Percentiles rank a stretch among this genome's conserved stretches.
These are phyloP conservation scores for Sicyos baderoa DNA, from an alignment of 306 rosid species.

Conservation along the genomic window DNA sequence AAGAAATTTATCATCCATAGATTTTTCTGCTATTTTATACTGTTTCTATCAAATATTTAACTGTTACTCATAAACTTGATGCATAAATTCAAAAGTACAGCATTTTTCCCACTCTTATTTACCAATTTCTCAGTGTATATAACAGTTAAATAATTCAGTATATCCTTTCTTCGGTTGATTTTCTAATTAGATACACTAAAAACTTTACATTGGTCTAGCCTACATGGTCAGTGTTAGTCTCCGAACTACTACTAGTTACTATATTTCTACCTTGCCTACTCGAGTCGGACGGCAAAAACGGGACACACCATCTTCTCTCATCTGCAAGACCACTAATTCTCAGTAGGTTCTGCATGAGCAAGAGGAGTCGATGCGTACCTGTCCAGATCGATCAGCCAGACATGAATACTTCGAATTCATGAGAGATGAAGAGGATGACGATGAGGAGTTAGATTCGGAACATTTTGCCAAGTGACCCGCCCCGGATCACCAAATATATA, in stretches of 20 bases:
- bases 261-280: constrained; percentile 39
- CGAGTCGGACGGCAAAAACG: constrained; percentile 47
- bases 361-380: constrained; percentile 41
- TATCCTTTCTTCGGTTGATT: constrained; percentile 37
- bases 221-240: constrained; percentile 44
- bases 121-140: constrained; percentile 31
- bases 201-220: constrained; percentile 41
- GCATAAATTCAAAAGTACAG: constrained; percentile 18
- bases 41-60: not conserved
- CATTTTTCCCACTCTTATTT: constrained; percentile 35
- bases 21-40: too few relatives aligned
- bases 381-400: constrained; percentile 39
- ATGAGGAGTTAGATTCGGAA: constrained; percentile 40
- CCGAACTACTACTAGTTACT: constrained; percentile 34
- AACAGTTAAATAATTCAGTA: constrained; percentile 27
- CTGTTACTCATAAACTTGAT: not conserved
- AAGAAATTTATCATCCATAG: too few relatives aligned
- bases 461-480: constrained; percentile 37
- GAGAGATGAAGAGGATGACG: constrained; percentile 36
- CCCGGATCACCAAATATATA: constrained; percentile 70
- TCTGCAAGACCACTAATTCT: constrained; percentile 23
- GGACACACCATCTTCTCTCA: constrained; percentile 21
- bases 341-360: constrained; percentile 9
- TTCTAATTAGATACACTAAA: constrained; percentile 36
- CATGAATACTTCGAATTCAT: constrained; percentile 39